Evolutionary conservation across 495 filamentous ascomycete genomes (phyloP).

Genomic region (Aspergillus saccharolyticus): DNA sequence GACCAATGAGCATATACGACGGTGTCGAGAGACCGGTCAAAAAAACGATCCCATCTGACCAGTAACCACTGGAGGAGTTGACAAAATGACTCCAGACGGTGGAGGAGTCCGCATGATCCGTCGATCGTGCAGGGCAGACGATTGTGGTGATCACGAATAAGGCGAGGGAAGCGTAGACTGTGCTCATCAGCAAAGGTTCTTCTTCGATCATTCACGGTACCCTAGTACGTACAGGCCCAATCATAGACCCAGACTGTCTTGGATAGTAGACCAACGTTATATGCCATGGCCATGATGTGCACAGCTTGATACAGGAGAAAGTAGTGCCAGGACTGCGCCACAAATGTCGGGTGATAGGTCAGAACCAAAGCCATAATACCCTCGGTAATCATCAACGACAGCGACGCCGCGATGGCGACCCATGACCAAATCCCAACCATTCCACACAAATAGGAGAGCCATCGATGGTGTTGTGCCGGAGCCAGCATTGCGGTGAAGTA

Average conservation of each 20-base stretch:
- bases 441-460: slow-evolving; percentile 26
- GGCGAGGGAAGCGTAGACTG: slow-evolving; percentile 22
- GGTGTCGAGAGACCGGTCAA: slow-evolving; percentile 33
- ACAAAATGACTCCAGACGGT: slow-evolving; percentile 24
- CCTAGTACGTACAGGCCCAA: slow-evolving; percentile 21
- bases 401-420: slow-evolving; percentile 23
- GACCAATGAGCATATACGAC: slow-evolving; percentile 29
- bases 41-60: slow-evolving; percentile 29
- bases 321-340: slow-evolving; percentile 26
- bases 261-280: slow-evolving; percentile 25
- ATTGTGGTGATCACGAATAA: slow-evolving; percentile 27
- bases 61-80: slow-evolving; percentile 28
- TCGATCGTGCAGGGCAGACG: slow-evolving; percentile 24
- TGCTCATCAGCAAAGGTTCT: not conserved
- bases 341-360: slow-evolving; percentile 21
- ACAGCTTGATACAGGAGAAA: slow-evolving; percentile 41
- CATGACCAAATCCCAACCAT: slow-evolving; percentile 25
- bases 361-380: slow-evolving; percentile 26
- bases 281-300: slow-evolving; percentile 20
- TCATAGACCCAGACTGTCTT: slow-evolving; percentile 31
- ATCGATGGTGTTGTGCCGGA: slow-evolving; percentile 17
- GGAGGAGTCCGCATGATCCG: slow-evolving; percentile 14
- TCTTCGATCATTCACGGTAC: not conserved
- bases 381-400: slow-evolving; percentile 18
- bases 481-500: slow-evolving; percentile 33